phyloP scores from a whole-genome alignment of 768 basidiomycete genomes.

The Leucocoprinus birnbaumii region DNA sequence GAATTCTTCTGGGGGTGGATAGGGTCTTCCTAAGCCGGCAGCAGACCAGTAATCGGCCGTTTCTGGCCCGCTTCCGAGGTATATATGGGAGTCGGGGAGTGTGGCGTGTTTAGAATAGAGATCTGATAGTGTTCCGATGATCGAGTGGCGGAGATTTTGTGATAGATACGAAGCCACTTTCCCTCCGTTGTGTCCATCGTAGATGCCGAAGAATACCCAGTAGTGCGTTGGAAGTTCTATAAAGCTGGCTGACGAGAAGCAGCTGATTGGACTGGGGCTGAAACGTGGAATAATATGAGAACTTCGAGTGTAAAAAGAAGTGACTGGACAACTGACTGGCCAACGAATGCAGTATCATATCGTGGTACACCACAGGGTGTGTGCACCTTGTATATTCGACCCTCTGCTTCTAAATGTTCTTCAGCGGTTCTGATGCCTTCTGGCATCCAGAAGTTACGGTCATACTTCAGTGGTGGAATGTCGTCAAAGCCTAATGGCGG shows the following conservation, averaged over 20 bases:
- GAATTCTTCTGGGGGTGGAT: conserved; percentile 26
- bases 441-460: not conserved
- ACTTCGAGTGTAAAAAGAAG: not conserved
- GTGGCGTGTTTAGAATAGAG: conserved; percentile 18
- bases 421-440: not conserved
- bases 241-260: conserved; percentile 7
- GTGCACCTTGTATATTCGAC: not conserved
- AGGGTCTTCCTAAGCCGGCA: conserved; percentile 12
- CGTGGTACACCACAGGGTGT: conserved; percentile 2
- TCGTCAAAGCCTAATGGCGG: not conserved
- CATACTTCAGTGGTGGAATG: not conserved
- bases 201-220: conserved; percentile 24
- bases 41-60: conserved; percentile 1
- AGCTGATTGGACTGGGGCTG: not conserved
- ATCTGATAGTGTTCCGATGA: conserved; percentile 22
- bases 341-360: not conserved
- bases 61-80: conserved; percentile 10
- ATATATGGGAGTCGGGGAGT: conserved; percentile 12
- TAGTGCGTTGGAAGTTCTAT: conserved; percentile 16
- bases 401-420: not conserved
- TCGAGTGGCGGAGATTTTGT: conserved; percentile 25
- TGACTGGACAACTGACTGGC: not conserved
- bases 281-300: no score
- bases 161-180: conserved; percentile 30
- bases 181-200: conserved; percentile 30